Conservation (phyloP, 73 alveolate species). For the Effrenium voratum region DNA sequence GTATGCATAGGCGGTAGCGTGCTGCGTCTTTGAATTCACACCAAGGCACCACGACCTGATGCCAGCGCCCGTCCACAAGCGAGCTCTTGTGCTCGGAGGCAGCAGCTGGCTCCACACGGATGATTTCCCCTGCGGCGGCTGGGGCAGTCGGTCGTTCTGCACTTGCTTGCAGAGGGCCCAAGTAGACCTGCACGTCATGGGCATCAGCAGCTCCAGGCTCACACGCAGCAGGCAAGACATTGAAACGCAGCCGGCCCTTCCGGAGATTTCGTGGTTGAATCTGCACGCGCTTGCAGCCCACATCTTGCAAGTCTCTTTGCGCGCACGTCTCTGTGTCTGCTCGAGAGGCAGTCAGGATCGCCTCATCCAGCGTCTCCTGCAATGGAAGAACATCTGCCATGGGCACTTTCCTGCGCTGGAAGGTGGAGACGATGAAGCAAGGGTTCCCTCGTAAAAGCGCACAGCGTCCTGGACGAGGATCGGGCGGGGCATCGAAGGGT, state of each 20-base stretch:
- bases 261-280: neutral
- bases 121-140: neutral
- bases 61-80: neutral
- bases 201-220: neutral
- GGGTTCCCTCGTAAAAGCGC: neutral
- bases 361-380: neutral
- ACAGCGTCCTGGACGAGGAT: neutral
- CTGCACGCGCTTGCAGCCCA: neutral
- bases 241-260: neutral
- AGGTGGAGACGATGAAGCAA: neutral
- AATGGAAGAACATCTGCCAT: neutral
- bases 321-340: neutral
- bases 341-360: neutral
- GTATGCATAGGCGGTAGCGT: neutral
- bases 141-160: neutral
- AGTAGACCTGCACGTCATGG: neutral
- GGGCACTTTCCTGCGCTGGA: neutral
- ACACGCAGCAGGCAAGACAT: neutral
- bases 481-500: neutral
- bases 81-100: neutral
- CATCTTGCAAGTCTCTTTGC: neutral
- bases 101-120: neutral
- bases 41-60: neutral
- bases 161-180: neutral
- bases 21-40: no score